Evolutionary conservation across 257 asterid species (phyloP), one percentile per base, ranked within the genome.

Genomic region (Plantago ovata): DNA sequence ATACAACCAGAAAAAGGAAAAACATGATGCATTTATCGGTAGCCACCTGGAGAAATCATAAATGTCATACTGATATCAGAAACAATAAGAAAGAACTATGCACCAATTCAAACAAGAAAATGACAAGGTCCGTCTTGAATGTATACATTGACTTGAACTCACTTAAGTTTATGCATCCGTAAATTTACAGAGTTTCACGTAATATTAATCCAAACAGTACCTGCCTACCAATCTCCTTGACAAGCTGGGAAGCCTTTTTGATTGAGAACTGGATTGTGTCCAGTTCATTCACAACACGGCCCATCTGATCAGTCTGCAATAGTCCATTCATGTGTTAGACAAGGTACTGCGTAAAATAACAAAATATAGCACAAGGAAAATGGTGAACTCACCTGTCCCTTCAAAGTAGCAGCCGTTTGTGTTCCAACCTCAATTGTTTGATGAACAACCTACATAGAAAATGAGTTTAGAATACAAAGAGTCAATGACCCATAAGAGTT

Each of bases 221-320:
- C 98, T 88, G 91, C 77, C 98, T 77, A 65, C 97, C 97, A 61
- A 93, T 93, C 86, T 93, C 98, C 87, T 88, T 93, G 33, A 93
- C 98, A 38, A 93, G 97, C 77, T 93, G 97, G 12, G 96, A 79
- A 40, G 98, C 98, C 73, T 93, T 93, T 72, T 93, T 93, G 6
- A 93, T 71, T 59, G 96, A 89, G 81, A 93, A 93, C 66, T 88
- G 95, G 68, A 93, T 93, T 13, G 97, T 93, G 66, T 93, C 97
- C 62, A 93, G 81, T 67, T 93, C 98, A 60, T 89, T 93, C 60
- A 93, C 96, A 59, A 89, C 72, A 64, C 98, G 95, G n/a, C 96
- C 95, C 98, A 93, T 93, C 84, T 88, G 98, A n/a, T 89, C 98
- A 48, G 98, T 93, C 98, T 88, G 78, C 51, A 24, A 6, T 65